Conservation (phyloP, 2,329 filamentous ascomycete species). For the Ophiostoma australiae region DNA sequence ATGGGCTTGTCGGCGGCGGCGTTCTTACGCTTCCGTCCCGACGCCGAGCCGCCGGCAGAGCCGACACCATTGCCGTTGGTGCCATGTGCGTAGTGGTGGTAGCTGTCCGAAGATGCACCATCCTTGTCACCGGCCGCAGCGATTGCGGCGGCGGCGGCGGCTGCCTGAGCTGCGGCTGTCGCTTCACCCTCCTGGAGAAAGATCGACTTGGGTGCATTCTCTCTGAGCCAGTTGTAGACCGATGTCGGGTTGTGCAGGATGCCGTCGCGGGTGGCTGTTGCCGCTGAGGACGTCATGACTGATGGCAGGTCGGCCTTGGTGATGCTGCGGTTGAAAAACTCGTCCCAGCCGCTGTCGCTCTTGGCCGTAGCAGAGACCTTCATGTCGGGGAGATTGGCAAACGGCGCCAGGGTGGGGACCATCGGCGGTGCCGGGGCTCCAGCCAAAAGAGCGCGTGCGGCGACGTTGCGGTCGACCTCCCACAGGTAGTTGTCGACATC, state of each 20-base stretch:
- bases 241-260: slow-evolving; percentile 76
- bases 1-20: slow-evolving; percentile 12
- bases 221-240: slow-evolving; percentile 91
- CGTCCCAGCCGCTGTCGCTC: slow-evolving; percentile 32
- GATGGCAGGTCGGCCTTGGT: slow-evolving; percentile 35
- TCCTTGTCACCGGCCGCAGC: slow-evolving; percentile 38
- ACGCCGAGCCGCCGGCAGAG: not conserved
- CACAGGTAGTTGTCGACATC: slow-evolving; percentile 71
- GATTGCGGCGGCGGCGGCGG: slow-evolving; percentile 27
- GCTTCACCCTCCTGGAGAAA: slow-evolving; percentile 72
- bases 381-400: slow-evolving; percentile 36
- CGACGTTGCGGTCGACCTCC: slow-evolving; percentile 53
- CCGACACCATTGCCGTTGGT: slow-evolving; percentile 24
- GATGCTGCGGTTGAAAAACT: slow-evolving; percentile 35
- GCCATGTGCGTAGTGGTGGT: slow-evolving; percentile 24
- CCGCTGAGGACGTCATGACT: slow-evolving; percentile 37
- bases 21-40: slow-evolving; percentile 20
- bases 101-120: slow-evolving; percentile 30
- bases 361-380: slow-evolving; percentile 24
- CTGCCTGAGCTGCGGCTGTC: slow-evolving; percentile 26
- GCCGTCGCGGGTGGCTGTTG: slow-evolving; percentile 43
- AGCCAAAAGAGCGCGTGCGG: slow-evolving; percentile 40
- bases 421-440: slow-evolving; percentile 31
- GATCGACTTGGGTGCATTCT: slow-evolving; percentile 70
- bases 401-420: slow-evolving; percentile 49